phyloP scores from a whole-genome alignment of 371 early-diverging fungal genomes.

The Chytridium lagenaria region DNA sequence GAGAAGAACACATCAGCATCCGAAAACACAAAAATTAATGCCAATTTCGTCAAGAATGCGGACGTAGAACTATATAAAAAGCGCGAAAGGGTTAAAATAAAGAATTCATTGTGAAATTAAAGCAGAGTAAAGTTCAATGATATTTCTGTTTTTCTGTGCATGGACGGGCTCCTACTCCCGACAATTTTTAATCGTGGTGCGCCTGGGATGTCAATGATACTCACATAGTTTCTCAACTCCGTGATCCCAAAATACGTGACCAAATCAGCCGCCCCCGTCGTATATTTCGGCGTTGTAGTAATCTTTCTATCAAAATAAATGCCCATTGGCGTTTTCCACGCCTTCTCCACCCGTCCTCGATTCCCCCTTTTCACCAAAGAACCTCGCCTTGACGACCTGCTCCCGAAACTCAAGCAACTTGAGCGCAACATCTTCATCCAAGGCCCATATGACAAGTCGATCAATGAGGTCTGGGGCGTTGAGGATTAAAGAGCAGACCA shows the following conservation, averaged over 20 bases:
- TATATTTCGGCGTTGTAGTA: constrained; percentile 8
- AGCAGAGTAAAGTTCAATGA: neutral
- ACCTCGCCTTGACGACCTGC: neutral
- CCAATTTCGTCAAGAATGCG: neutral
- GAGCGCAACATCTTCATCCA: neutral
- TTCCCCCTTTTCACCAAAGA: neutral
- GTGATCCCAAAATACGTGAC: neutral
- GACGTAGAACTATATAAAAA: constrained; percentile 14
- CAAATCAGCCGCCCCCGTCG: neutral
- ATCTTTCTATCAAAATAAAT: constrained; percentile 6
- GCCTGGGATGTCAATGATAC: neutral
- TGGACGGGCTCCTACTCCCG: too few relatives aligned
- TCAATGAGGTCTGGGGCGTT: neutral
- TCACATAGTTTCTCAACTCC: neutral
- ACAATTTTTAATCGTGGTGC: too few relatives aligned
- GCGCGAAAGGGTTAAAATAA: neutral
- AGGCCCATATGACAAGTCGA: constrained; percentile 4
- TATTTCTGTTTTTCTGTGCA: too few relatives aligned
- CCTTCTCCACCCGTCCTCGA: neutral
- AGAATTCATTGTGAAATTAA: neutral
- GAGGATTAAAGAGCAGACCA: constrained; percentile 4
- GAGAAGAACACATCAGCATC: constrained; percentile 24
- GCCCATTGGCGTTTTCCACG: constrained; percentile 8
- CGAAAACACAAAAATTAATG: constrained; percentile 20
- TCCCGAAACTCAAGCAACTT: neutral